Percentiles rank a stretch among this genome's conserved stretches.
phyloP scores from a whole-genome alignment of 352 stramenopile species.

The Phytopythium mirpurense region DNA sequence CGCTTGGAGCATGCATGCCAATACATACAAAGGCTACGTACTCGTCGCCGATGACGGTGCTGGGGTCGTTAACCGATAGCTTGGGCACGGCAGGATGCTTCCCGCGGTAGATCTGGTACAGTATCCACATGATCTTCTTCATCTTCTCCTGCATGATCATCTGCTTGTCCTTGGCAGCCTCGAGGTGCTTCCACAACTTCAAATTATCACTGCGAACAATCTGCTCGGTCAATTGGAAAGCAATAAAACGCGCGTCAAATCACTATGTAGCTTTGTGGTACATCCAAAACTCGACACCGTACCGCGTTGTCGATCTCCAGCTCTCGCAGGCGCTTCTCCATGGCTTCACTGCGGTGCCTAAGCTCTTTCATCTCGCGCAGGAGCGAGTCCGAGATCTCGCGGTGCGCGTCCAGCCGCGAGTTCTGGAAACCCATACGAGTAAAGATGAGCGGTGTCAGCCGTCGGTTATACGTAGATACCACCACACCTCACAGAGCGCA shows the following conservation, averaged over 20 bases:
- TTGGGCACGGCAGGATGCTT: constrained; percentile 77
- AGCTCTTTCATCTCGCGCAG: constrained; percentile 84
- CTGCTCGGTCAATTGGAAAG: no score
- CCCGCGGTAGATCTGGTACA: constrained; percentile 87
- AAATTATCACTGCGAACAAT: constrained; percentile 86
- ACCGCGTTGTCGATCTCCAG: constrained; percentile 86
- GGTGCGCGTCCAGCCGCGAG: constrained; percentile 59
- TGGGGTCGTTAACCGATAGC: constrained; percentile 50
- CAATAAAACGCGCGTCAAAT: not conserved
- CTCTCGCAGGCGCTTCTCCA: constrained; percentile 83
- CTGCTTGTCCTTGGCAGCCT: constrained; percentile 83
- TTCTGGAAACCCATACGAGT: no score
- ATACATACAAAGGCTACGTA: constrained; percentile 32
- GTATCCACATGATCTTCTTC: constrained; percentile 90
- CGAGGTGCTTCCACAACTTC: constrained; percentile 86
- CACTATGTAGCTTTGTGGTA: not conserved
- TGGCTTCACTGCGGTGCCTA: constrained; percentile 75
- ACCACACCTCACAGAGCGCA: constrained; percentile 1
- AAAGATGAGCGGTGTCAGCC: no score
- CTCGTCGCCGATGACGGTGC: constrained; percentile 72
- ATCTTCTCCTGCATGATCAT: constrained; percentile 89
- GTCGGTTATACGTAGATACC: no score
- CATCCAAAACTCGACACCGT: no score
- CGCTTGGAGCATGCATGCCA: constrained; percentile 1
- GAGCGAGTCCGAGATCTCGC: constrained; percentile 74